Conservation (phyloP, 2,329 filamentous ascomycete genomes). For the Colletotrichum sp. region DNA sequence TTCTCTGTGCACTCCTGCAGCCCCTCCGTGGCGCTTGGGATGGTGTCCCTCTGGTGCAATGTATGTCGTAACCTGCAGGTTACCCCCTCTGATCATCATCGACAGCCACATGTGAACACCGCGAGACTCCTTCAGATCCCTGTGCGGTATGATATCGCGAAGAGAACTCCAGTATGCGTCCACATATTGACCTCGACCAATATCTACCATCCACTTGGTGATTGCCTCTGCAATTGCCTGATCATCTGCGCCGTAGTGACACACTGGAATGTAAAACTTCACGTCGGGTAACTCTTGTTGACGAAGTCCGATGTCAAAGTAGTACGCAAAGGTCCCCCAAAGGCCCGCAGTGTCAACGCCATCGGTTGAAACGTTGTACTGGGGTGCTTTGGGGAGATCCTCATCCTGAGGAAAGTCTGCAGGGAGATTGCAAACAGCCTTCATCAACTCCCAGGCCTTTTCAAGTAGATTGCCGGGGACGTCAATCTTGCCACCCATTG, state of each 20-base stretch:
- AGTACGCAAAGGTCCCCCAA: conserved; percentile 2
- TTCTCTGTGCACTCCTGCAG: background rate
- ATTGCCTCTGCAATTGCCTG: background rate
- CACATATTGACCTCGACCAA: background rate
- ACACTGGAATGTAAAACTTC: conserved; percentile 6
- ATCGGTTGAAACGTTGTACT: background rate
- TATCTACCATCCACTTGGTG: background rate
- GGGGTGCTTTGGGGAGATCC: background rate
- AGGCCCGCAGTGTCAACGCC: background rate
- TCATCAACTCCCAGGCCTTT: conserved; percentile 1
- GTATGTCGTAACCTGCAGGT: background rate
- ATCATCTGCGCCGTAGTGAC: background rate
- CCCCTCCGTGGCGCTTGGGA: background rate
- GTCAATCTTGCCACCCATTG: background rate
- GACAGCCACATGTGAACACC: conserved; percentile 8
- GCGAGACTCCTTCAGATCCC: background rate
- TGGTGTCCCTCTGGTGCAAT: background rate
- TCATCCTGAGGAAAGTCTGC: background rate
- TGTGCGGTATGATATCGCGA: background rate
- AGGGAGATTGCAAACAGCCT: background rate
- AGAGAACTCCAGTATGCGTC: background rate
- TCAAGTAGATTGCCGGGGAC: background rate
- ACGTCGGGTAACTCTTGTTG: background rate
- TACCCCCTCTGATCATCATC: background rate
- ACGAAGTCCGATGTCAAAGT: background rate